phyloP scores from a whole-genome alignment of 495 filamentous ascomycete genomes.

The Aspergillus baeticus region DNA sequence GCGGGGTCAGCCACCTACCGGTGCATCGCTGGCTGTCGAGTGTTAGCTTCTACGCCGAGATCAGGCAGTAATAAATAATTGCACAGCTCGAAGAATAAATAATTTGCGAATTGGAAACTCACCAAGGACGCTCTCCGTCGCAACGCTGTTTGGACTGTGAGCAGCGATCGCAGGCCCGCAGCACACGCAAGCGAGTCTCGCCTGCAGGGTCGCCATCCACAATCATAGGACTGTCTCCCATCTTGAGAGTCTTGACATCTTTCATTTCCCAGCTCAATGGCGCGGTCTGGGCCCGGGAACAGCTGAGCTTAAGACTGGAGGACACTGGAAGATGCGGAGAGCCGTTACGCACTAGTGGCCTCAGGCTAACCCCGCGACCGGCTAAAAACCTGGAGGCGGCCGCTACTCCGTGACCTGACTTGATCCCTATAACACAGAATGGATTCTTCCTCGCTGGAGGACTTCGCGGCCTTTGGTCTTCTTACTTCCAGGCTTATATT shows the following conservation, averaged over 20 bases:
- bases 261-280: neutral
- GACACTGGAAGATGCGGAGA: no score
- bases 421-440: no score
- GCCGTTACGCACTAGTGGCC: no score
- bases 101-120: neutral
- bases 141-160: slow-evolving; percentile 13
- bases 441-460: no score
- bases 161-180: slow-evolving; percentile 14
- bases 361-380: no score
- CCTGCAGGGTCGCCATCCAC: neutral
- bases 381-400: no score
- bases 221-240: neutral
- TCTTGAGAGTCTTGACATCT: neutral
- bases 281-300: no score
- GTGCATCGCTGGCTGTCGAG: slow-evolving; percentile 2
- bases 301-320: no score
- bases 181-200: slow-evolving; percentile 9
- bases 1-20: slow-evolving; percentile 10
- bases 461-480: slow-evolving; percentile 14
- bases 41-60: neutral
- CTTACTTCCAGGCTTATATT: slow-evolving; percentile 22
- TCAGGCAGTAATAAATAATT: neutral
- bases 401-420: no score
- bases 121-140: slow-evolving; percentile 8
- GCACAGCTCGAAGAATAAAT: neutral